Base-by-base conservation (phyloP, 1,284 basidiomycete species). In the Coniferiporia sulphurascens region DNA sequence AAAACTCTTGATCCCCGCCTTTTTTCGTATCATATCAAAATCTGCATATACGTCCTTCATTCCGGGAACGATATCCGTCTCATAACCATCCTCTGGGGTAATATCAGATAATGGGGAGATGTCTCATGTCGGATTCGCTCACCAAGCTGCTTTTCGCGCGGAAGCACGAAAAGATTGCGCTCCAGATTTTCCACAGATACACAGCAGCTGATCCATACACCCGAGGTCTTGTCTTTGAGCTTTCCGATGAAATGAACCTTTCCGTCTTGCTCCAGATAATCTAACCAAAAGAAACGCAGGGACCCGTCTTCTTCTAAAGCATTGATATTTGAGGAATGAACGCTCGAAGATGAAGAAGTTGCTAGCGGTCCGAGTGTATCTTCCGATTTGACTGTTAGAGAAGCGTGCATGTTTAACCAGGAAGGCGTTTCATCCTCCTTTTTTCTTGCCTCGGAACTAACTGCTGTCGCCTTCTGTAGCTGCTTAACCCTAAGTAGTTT, bases 111-210 rank as follows among this genome's bases (percentile, higher is more conserved):
- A 1, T 21, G 19, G 4, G 12, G 8, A 8, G 3, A 8, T n/a
- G 3, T 17, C 17, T 46, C 19, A 9, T n/a, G 15, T 7, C 15
- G 27, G 15, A 1, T 44, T 13, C 8, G 72, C 71, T 80, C 72
- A 74, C 89, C 84, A 17, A 87, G 77, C 19, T 82, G 80, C 55
- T 80, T 81, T 43, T 83, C 76, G 8, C 94, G 83, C 0, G 95
- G 94, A 56, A 96, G 81, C n/a, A 97, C 83, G 68, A 91, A 98
- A n/a, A 99, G 75, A 71, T 97, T 98, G 27, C 96, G 85, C 74
- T 98, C 81, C 19, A 99, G 81, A 57, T 87, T 88, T 62, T 91
- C 86, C 54, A 99, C 82, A 1, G 88, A 89, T 44, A 99, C 79
- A 66, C 93, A 95, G 65, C 91, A 92, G 21, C 93, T 95, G n/a